Base-by-base conservation (phyloP, 164 flowering plant genomes). In the Magnolia sinica region DNA sequence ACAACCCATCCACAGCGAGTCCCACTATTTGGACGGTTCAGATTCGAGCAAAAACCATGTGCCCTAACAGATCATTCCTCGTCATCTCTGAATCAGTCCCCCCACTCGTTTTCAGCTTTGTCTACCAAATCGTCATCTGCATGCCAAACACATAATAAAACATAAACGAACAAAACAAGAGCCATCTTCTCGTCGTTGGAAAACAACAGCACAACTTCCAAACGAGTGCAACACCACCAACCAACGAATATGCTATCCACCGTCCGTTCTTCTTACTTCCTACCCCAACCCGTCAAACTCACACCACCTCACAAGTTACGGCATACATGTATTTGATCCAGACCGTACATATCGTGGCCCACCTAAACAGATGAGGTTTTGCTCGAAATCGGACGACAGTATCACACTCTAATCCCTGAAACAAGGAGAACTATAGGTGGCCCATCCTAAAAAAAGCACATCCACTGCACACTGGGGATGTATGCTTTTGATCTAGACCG, bases 161-260 rank as follows among this genome's bases (percentile, higher is more conserved):
- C 55, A 49, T 20, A 0, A 72, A 14, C 50, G 13, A 31, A 29
- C 50, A 55, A 63, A 14, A 64, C 51, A 74, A 27, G 29, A n/a
- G 20, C 6, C 76, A 22, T 45, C 10, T 23, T 7, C 9, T 45
- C 51, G 59, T 73, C 63, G 50, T 31, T 63, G 81, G 69, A 74
- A 79, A 70, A 61, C 76, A 82, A 79, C 86, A 85, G 68, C 87
- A 84, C 84, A 63, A 74, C 76, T 24, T 84, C 86, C 84, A 88
- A 90, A 79, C 61, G 61, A 11, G 61, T 55, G 19, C 61, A 55
- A 55, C 24, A 68, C 73, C 82, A 74, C 86, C 83, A 61, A 74
- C 76, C 67, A 45, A 66, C 67, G 75, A 86, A 87, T 83, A 90
- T 89, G 78, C 91, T 76, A 51, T 79, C 51, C 59, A 8, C 73